These are phyloP conservation scores for Lachancea cidri DNA, from an alignment of 805 yeast species.

Conservation along the genomic window DNA sequence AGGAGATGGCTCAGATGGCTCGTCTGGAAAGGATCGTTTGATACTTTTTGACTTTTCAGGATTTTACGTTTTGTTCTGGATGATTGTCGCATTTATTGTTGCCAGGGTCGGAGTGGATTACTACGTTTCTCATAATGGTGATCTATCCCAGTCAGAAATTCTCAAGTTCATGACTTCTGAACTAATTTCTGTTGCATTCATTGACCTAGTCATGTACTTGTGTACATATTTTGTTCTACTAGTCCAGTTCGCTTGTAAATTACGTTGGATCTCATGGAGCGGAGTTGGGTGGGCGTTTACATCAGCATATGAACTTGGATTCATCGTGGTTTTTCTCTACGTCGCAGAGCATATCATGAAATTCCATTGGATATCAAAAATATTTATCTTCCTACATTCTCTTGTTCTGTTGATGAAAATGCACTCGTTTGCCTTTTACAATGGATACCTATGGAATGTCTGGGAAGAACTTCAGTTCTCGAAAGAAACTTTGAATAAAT, in stretches of 20 bases:
- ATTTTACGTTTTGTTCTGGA: conserved; percentile 76
- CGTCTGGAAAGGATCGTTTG: neutral
- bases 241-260: conserved; percentile 51
- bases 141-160: conserved; percentile 44
- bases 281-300: conserved; percentile 60
- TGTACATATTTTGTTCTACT: conserved; percentile 54
- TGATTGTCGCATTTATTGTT: conserved; percentile 52
- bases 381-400: conserved; percentile 77
- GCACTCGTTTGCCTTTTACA: conserved; percentile 89
- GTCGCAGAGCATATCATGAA: conserved; percentile 45
- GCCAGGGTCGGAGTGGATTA: conserved; percentile 51
- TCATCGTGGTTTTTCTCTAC: conserved; percentile 47
- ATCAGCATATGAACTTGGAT: conserved; percentile 49
- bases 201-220: conserved; percentile 73
- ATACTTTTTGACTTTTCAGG: conserved; percentile 52
- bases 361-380: conserved; percentile 88
- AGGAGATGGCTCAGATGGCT: conserved; percentile 4
- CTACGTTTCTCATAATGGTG: conserved; percentile 40
- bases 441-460: conserved; percentile 80
- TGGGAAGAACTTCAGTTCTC: conserved; percentile 50
- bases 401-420: conserved; percentile 88
- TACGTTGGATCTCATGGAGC: conserved; percentile 52
- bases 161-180: conserved; percentile 54
- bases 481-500: conserved; percentile 38
- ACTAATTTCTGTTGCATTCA: conserved; percentile 58